phyloP scores from a whole-genome alignment of 257 asterid genomes.

The Leptodermis oblonga region DNA sequence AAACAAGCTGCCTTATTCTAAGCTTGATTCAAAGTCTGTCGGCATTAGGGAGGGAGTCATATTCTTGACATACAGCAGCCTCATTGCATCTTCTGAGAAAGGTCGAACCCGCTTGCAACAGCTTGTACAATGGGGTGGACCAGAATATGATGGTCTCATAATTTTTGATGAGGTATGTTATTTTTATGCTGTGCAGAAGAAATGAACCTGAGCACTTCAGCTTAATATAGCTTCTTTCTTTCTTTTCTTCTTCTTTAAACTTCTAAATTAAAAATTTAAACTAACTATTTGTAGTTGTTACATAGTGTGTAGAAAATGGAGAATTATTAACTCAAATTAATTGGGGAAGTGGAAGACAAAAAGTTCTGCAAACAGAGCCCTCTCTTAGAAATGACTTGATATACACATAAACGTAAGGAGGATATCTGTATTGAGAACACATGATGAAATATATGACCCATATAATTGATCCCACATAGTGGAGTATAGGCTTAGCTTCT shows the following conservation, averaged over 20 bases:
- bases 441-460: too few species aligned
- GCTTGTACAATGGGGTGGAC: slow-evolving; percentile 95
- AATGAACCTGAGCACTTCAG: background rate
- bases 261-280: background rate
- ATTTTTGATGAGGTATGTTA: slow-evolving; percentile 86
- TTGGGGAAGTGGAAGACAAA: too few species aligned
- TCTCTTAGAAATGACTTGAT: too few species aligned
- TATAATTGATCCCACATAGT: too few species aligned
- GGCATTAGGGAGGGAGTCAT: slow-evolving; percentile 90
- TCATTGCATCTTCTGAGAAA: slow-evolving; percentile 98
- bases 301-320: background rate
- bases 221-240: background rate
- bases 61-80: slow-evolving; percentile 95
- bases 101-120: slow-evolving; percentile 93
- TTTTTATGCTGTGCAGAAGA: background rate
- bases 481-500: too few species aligned
- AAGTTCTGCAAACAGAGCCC: too few species aligned
- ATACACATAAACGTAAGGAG: too few species aligned
- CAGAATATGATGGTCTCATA: slow-evolving; percentile 72
- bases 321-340: too few species aligned
- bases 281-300: background rate
- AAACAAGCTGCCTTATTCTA: slow-evolving; percentile 97
- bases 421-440: too few species aligned
- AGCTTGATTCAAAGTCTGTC: slow-evolving; percentile 86
- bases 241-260: background rate